Evolutionary conservation across 441 rosid species (phyloP).

Genomic region (Pelargonium fulgidum): DNA sequence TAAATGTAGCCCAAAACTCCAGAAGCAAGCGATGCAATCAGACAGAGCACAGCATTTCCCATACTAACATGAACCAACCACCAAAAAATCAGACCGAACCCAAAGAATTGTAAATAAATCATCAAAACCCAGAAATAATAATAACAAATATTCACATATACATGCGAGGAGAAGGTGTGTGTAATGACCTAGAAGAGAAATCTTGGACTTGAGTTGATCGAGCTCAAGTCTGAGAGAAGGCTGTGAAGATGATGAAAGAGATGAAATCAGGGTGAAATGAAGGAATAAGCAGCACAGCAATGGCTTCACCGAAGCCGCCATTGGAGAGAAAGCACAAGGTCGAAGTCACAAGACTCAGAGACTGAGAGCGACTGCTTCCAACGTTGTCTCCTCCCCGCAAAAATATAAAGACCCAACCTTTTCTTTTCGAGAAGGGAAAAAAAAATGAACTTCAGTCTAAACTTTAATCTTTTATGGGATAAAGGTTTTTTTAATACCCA

Average conservation of each 20-base stretch:
- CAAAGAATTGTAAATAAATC: no score
- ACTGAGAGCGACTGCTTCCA: no score
- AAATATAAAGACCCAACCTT: no score
- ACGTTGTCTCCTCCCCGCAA: no score
- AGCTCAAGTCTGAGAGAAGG: constrained; percentile 15
- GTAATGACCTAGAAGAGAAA: constrained; percentile 20
- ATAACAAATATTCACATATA: background rate
- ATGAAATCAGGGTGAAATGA: constrained; percentile 13
- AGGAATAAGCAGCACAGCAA: constrained; percentile 25
- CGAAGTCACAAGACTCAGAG: no score
- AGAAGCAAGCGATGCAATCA: background rate
- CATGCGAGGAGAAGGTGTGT: background rate
- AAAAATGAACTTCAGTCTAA: no score
- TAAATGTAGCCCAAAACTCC: background rate
- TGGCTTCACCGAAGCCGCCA: constrained; percentile 31
- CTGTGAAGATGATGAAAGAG: constrained; percentile 10
- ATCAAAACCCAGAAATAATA: constrained; percentile 5
- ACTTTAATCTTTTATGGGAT: no score
- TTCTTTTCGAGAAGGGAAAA: no score
- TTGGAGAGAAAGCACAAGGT: no score
- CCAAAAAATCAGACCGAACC: no score
- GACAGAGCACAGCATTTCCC: background rate
- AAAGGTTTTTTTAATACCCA: no score
- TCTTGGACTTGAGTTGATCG: constrained; percentile 24
- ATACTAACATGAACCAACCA: background rate